Conservation (phyloP, 2,329 filamentous ascomycete genomes). For the Trichophyton equinum region DNA sequence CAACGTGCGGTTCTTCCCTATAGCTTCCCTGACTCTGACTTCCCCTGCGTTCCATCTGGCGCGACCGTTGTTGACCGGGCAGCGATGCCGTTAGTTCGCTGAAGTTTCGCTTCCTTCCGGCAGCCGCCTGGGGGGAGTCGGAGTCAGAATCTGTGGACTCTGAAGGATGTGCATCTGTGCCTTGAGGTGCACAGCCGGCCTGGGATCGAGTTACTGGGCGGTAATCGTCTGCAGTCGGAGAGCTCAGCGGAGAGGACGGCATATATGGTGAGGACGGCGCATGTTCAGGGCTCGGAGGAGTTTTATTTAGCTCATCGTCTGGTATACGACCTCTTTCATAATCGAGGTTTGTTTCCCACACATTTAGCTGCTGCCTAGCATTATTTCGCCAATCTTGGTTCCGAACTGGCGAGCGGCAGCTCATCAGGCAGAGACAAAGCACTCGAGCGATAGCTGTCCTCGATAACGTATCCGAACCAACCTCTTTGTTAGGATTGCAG, state of each 20-base stretch:
- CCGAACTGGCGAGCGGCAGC: slow-evolving; percentile 12
- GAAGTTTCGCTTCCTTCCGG: slow-evolving; percentile 15
- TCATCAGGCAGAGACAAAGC: slow-evolving; percentile 18
- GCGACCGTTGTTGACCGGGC: neutral
- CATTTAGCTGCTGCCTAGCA: slow-evolving; percentile 9
- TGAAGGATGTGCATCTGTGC: neutral
- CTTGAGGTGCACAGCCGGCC: slow-evolving; percentile 13
- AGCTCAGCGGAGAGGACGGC: slow-evolving; percentile 9
- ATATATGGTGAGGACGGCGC: slow-evolving; percentile 14
- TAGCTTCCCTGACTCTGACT: neutral
- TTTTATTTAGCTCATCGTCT: slow-evolving; percentile 13
- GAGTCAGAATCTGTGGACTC: slow-evolving; percentile 12
- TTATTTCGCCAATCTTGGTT: slow-evolving; percentile 17
- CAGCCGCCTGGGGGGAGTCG: slow-evolving; percentile 12
- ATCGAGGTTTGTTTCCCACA: slow-evolving; percentile 16
- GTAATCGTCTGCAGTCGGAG: slow-evolving; percentile 7
- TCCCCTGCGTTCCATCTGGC: neutral
- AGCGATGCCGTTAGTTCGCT: slow-evolving; percentile 13
- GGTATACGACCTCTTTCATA: slow-evolving; percentile 14
- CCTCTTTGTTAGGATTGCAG: slow-evolving; percentile 17
- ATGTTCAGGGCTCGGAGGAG: slow-evolving; percentile 14
- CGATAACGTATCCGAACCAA: slow-evolving; percentile 9
- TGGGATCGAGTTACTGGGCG: slow-evolving; percentile 15
- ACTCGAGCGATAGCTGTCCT: slow-evolving; percentile 16
- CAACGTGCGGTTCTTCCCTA: neutral